phyloP scores from a whole-genome alignment of 2,329 filamentous ascomycete species.

The Alternaria longipes region DNA sequence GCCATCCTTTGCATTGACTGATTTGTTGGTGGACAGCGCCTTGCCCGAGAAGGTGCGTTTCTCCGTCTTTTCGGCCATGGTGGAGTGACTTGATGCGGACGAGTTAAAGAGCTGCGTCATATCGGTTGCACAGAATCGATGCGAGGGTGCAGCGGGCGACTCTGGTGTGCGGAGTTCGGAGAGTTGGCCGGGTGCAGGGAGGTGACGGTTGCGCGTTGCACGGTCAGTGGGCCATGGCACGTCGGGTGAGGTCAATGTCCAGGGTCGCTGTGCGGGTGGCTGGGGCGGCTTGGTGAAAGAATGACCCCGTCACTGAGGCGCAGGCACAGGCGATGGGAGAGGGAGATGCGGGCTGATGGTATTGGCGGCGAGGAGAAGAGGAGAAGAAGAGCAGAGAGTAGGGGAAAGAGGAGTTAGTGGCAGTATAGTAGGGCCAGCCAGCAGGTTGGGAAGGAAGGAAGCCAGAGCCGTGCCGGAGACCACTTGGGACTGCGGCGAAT shows the following conservation, averaged over 20 bases:
- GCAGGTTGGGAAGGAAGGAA: slow-evolving; percentile 23
- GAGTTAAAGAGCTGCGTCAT: slow-evolving; percentile 58
- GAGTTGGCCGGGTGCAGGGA: slow-evolving; percentile 14
- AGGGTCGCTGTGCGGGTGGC: slow-evolving; percentile 29
- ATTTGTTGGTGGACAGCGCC: slow-evolving; percentile 57
- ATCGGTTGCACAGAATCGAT: slow-evolving; percentile 17
- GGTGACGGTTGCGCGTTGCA: slow-evolving; percentile 31
- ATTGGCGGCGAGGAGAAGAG: slow-evolving; percentile 6
- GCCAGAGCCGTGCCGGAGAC: slow-evolving; percentile 28
- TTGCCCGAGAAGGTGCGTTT: slow-evolving; percentile 61
- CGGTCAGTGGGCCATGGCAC: slow-evolving; percentile 49
- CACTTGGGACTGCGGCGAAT: slow-evolving; percentile 35
- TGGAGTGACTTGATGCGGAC: slow-evolving; percentile 47
- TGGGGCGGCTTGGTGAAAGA: slow-evolving; percentile 40
- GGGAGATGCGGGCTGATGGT: background rate
- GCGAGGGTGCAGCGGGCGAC: slow-evolving; percentile 9
- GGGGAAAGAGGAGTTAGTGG: slow-evolving; percentile 11
- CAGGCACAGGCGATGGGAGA: slow-evolving; percentile 8
- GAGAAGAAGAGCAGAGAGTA: slow-evolving; percentile 11
- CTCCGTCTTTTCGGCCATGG: slow-evolving; percentile 57
- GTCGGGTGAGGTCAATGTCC: slow-evolving; percentile 19
- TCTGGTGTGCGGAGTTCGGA: background rate
- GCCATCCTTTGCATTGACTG: slow-evolving; percentile 59
- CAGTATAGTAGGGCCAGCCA: slow-evolving; percentile 14
- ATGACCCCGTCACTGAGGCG: slow-evolving; percentile 28